Base-by-base conservation (phyloP, 164 flowering plant genomes). In the Umbellularia californica region DNA sequence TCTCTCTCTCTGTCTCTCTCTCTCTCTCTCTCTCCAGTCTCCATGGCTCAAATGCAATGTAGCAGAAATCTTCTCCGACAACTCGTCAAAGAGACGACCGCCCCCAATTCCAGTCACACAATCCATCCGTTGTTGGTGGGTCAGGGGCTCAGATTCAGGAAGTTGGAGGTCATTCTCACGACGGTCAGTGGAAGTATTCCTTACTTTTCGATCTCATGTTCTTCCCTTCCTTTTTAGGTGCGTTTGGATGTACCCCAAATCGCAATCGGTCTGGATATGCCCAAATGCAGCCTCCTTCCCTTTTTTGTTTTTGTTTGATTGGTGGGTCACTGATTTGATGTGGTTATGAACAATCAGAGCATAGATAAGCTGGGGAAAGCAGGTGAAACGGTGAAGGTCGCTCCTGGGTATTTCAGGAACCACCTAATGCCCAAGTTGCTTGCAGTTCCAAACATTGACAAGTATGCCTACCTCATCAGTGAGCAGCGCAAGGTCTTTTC, bases 391-490 rank as follows among this genome's bases (percentile, higher is more conserved):
- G 99, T 96, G 80, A 90, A 90, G 84, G 99, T 96, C 58, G 97
- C 98, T 64, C 97, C 99, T 15, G 99, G 99, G 15, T 88, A 89
- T 76, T 96, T 94, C 71, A 89, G 98, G 58, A 96, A 96, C 76
- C 91, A 94, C 72, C 76, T 96, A 77, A 96, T 96, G 99, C 99
- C 99, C 55, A 96, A 94, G 84, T 82, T 94, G 83, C 91, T 92
- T 52, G 99, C 99, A 2, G 97, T 92, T 50, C 98, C 98, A 3
- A 91, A 96, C 72, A 90, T 92, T 70, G 97, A 90, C 13, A 96
- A 91, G 85, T 96, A 81, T 80, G 93, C 93, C 2, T 73, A 86
- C 86, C 92, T 92, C 58, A 81, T 96, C 70, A 73, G 83, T 28
- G 96, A 94, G 86, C 97, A 94, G 77, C 85, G 89, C 76, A 91